A percentile compares a stretch with the other conserved stretches of the same genome.
Conservation (phyloP, 2,329 filamentous ascomycete species). For the Apiospora koreana region DNA sequence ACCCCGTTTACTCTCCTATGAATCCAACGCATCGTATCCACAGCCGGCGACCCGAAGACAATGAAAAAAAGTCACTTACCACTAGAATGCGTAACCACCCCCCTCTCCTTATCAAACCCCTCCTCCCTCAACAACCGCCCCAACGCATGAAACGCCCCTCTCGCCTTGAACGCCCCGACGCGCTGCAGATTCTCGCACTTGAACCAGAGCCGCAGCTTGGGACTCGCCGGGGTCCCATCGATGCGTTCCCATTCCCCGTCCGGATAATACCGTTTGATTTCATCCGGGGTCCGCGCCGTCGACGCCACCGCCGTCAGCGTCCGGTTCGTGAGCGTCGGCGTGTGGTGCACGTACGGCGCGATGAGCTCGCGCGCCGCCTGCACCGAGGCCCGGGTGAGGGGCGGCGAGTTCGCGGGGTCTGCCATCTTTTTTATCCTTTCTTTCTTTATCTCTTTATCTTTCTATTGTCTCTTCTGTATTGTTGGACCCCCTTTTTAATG, state of each 20-base stretch:
- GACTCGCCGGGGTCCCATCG: conserved; percentile 45
- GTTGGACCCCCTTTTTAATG: not conserved
- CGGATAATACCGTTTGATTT: conserved; percentile 50
- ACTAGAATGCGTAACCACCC: conserved; percentile 88
- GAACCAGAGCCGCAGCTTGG: conserved; percentile 78
- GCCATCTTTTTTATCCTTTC: conserved; percentile 48
- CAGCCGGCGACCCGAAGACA: no score
- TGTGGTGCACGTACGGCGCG: conserved; percentile 74
- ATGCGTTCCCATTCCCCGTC: conserved; percentile 55
- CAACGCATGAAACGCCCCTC: conserved; percentile 88
- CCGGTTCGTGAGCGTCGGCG: conserved; percentile 77
- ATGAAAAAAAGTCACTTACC: conserved; percentile 50
- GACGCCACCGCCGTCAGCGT: conserved; percentile 77
- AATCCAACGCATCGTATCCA: no score
- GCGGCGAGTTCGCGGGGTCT: conserved; percentile 54
- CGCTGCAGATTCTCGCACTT: conserved; percentile 95
- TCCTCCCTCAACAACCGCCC: conserved; percentile 64
- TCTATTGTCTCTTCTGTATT: not conserved
- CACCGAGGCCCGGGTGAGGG: conserved; percentile 74
- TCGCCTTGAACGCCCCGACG: conserved; percentile 88
- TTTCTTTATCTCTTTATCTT: conserved; percentile 24
- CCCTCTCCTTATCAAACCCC: conserved; percentile 61
- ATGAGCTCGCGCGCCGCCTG: conserved; percentile 72
- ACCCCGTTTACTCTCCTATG: no score
- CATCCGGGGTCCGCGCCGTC: conserved; percentile 55